Conservation (phyloP, 2,329 filamentous ascomycete species). For the Verticillium albo-atrum region DNA sequence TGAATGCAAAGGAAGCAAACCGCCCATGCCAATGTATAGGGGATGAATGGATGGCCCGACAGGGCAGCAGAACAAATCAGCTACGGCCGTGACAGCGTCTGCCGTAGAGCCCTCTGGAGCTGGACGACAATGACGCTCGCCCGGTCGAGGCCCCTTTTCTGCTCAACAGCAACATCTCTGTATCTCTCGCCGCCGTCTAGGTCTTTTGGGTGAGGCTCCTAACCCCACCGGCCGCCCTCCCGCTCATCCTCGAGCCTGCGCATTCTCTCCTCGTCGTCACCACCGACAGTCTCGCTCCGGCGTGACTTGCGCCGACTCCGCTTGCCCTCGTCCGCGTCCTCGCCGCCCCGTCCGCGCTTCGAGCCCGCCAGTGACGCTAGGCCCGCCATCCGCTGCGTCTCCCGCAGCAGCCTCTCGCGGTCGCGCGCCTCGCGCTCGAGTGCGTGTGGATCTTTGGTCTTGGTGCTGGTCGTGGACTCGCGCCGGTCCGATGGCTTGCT, state of each 20-base stretch:
- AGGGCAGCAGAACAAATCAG: neutral
- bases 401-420: slow-evolving; percentile 62
- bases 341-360: slow-evolving; percentile 46
- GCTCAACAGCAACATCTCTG: neutral
- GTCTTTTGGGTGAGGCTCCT: slow-evolving; percentile 7
- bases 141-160: no score
- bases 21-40: neutral
- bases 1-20: no score
- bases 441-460: slow-evolving; percentile 56
- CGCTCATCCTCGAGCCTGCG: slow-evolving; percentile 55
- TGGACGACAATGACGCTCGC: neutral
- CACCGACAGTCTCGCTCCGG: slow-evolving; percentile 42
- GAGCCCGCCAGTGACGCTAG: slow-evolving; percentile 39
- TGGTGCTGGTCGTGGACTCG: slow-evolving; percentile 19
- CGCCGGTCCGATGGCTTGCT: slow-evolving; percentile 12
- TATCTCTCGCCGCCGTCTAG: neutral
- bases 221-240: slow-evolving; percentile 48
- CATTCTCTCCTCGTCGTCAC: slow-evolving; percentile 49
- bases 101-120: neutral
- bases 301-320: slow-evolving; percentile 42
- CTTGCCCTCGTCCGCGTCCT: slow-evolving; percentile 23
- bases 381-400: slow-evolving; percentile 61
- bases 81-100: neutral
- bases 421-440: slow-evolving; percentile 64
- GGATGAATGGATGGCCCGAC: neutral